Evolutionary conservation across 768 basidiomycete genomes (phyloP), one percentile per base, ranked within the genome.

Genomic region (Pulveroboletus sp.): DNA sequence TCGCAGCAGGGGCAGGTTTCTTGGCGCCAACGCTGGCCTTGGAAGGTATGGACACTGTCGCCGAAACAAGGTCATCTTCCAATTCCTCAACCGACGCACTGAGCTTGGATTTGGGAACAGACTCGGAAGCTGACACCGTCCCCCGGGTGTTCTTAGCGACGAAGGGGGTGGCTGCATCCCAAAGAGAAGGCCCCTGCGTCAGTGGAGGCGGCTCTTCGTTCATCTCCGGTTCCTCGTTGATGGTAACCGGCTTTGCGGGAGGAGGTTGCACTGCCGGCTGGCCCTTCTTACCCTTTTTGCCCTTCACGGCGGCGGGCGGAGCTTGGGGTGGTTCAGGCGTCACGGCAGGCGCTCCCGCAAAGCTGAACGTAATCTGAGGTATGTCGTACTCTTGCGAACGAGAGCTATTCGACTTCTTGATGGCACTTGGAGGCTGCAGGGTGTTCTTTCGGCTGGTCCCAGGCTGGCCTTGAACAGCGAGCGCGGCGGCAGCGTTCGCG

Each of bases 371-470:
- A 37, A 67, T 62, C 2, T 58, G 59, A 23, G 63, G 63, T 37
- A 63, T 24, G 48, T 65, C 61, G n/a, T 53, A 22, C 34, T 66
- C 61, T 13, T 64, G 59, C 10, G 51, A 58, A 37, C 62, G 67
- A 22, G 61, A 34, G 20, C 67, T 64, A 30, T 38, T 52, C 8
- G 60, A 58, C 39, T 64, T 64, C 40, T 67, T 68, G 55, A 65
- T 51, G 31, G 53, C 45, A 39, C 57, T 57, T 1, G 65, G 56
- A 4, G 56, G 60, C 7, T 56, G 60, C 4, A 57, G 27, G 9
- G 42, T 45, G 53, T 2, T 45, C 50, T 51, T 57, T 4, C 40
- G 43, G 27, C 16, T 39, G 14, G 11, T 42, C 9, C 38, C 50
- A 7, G 45, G 54, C 34, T 34, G 58, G 20, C 39, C 51, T 7